These are phyloP conservation scores for Collariella sp. DNA, from an alignment of 495 filamentous ascomycete species.

Conservation along the genomic window DNA sequence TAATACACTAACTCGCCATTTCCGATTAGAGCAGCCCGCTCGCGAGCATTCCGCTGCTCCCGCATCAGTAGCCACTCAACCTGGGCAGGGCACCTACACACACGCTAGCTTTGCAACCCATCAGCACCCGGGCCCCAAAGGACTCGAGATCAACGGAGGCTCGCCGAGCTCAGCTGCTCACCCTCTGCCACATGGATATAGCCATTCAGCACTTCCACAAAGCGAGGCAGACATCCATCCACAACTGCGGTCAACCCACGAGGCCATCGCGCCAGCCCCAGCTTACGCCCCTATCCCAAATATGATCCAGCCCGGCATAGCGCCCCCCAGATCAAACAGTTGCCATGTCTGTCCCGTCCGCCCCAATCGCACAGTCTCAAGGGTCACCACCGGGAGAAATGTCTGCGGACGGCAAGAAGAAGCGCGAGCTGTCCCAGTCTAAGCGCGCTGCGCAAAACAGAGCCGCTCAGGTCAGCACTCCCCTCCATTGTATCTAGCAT, in stretches of 20 bases:
- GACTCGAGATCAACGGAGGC: constrained; percentile 9
- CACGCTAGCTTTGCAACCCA: constrained; percentile 10
- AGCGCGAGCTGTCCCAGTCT: constrained; percentile 85
- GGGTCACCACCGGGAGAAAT: constrained; percentile 21
- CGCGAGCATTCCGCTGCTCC: constrained; percentile 15
- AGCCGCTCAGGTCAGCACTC: constrained; percentile 94
- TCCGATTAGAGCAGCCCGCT: constrained; percentile 21
- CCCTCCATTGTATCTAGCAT: too few relatives aligned
- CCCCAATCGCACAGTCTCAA: constrained; percentile 4
- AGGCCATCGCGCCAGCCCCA: constrained; percentile 14
- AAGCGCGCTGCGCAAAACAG: constrained; percentile 96
- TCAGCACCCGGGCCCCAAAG: constrained; percentile 16
- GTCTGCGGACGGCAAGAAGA: constrained; percentile 42
- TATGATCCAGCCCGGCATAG: constrained; percentile 28
- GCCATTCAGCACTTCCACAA: constrained; percentile 16
- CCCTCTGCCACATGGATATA: constrained; percentile 29
- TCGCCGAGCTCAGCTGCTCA: constrained; percentile 17
- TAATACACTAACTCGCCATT: constrained; percentile 14
- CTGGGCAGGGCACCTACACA: constrained; percentile 17
- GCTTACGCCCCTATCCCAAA: constrained; percentile 19
- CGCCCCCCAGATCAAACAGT: constrained; percentile 20
- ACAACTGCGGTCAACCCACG: constrained; percentile 25
- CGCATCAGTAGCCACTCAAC: constrained; percentile 13
- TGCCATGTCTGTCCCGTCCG: constrained; percentile 18
- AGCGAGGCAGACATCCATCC: constrained; percentile 27